Conservation (phyloP, 108 stramenopile genomes). For the Phaeodactylum tricornutum region DNA sequence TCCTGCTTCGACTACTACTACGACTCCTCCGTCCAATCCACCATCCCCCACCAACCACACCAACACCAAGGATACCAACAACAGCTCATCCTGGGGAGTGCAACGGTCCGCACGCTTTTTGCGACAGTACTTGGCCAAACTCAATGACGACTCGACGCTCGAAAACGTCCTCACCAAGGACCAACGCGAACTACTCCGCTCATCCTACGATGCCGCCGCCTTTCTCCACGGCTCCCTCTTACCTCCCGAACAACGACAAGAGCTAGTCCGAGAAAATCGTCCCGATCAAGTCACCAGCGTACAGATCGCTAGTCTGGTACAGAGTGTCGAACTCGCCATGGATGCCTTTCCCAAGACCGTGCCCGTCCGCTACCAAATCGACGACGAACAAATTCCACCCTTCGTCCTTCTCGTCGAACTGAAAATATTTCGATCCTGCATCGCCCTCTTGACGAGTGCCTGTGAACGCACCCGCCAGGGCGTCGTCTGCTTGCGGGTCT, state of each 20-base stretch:
- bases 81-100: not conserved
- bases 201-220: not conserved
- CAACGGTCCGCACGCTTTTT: slow-evolving; percentile 1
- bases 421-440: slow-evolving; percentile 3
- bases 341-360: slow-evolving; percentile 3
- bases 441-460: slow-evolving; percentile 4
- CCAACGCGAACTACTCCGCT: not conserved
- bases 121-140: not conserved
- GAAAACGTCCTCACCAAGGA: not conserved
- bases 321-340: slow-evolving; percentile 1
- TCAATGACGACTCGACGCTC: not conserved
- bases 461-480: slow-evolving; percentile 2
- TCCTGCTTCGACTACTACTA: not conserved
- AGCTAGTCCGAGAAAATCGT: not conserved
- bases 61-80: too few relatives aligned
- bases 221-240: not conserved
- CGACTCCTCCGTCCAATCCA: too few relatives aligned
- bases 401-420: slow-evolving; percentile 3
- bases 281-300: not conserved
- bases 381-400: too few relatives aligned
- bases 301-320: not conserved
- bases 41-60: too few relatives aligned
- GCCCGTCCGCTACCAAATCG: too few relatives aligned
- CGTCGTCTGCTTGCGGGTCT: not conserved
- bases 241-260: not conserved